Base-by-base conservation (phyloP, 768 basidiomycete genomes). In the Lactifluus rugatus region DNA sequence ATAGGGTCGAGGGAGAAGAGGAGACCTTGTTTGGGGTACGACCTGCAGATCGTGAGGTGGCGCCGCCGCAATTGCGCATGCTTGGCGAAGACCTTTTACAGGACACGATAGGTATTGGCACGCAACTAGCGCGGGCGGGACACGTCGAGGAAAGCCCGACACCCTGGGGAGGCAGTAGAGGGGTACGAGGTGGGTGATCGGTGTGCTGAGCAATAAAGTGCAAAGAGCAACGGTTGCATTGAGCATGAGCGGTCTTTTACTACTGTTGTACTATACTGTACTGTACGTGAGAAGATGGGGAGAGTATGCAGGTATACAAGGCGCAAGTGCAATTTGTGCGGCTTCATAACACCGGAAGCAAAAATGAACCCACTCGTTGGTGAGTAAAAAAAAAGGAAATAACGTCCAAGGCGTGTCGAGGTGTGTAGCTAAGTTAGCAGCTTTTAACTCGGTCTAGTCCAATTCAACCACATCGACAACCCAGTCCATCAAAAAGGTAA, bases 21-120 rank as follows among this genome's bases (percentile, higher is more conserved):
- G 84, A 88, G 69, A 87, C 87, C 13, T 70, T 89, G 54, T 89
- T 89, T 70, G 87, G 87, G 16, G 79, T 81, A 11, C 77, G 78
- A 9, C 82, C 82, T 41, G 78, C 74, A 36, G 77, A 78, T 59
- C 72, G 81, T 17, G 50, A 58, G 50, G 34, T 14, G 37, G 39
- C 51, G 11, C 51, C 21, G 13, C 21, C 68, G 16, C 68, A 75
- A 50, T 62, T 87, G 61, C 73, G 75, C 66, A 75, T 88, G 77
- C 71, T 80, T n/a, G 85, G 85, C 0, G 78, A 80, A 52, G 79
- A 82, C 55, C 64, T 85, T 54, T 66, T 85, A 54, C 75, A 85
- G 57, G 82, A 86, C 64, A 85, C 84, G 25, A 77, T 81, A 50
- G 82, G 78, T 6, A 79, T 83, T 59, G 81, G 82, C 13, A 71